Base-by-base conservation (phyloP, 306 rosid genomes). In the Quercus variabilis region DNA sequence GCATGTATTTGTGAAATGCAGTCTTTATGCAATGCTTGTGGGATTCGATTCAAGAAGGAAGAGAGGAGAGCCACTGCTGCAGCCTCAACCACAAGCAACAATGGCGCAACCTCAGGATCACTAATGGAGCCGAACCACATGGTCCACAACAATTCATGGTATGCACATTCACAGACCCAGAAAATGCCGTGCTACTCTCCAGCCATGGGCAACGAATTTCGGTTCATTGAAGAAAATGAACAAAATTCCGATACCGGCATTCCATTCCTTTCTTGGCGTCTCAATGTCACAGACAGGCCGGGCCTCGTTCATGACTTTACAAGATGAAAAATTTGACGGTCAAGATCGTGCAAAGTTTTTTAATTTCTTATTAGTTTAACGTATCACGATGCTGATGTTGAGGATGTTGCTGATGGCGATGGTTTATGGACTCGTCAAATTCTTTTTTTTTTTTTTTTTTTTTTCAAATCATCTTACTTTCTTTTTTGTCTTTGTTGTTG, bases 1-100 rank as follows among this genome's bases (percentile, higher is more conserved):
- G 21, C 11, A 63, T 52, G 2, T 49, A 4, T 65, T 19, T 51
- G 5, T 76, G 78, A 26, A 68, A 54, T 86, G 71, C 88, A 96
- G 99, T 96, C 99, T 0, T 90, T 96, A 2, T 96, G 99, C 85
- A 93, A 96, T 89, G 99, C 99, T 10, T 96, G 99, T 84, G 99
- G 99, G 77, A 96, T 96, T 35, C 87, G 99, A 74, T 96, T 89
- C 92, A 96, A 96, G 86, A 96, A 96, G 76, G 97, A 93, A 82
- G 99, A 96, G 77, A 84, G 99, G 78, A 79, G 97, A 76, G 97
- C 97, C 1, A 86, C 85, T 4, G 94, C 94, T 0, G 89, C 91
- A 0, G 88, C 90, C 0, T 88, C 94, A 2, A 75, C 86, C 4
- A 28, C 89, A 17, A n/a, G 41, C 0, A 84, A 57, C 74, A 26